Evolutionary conservation across 129 eudicot species (phyloP).

Genomic region (Helichrysum umbraculigerum): DNA sequence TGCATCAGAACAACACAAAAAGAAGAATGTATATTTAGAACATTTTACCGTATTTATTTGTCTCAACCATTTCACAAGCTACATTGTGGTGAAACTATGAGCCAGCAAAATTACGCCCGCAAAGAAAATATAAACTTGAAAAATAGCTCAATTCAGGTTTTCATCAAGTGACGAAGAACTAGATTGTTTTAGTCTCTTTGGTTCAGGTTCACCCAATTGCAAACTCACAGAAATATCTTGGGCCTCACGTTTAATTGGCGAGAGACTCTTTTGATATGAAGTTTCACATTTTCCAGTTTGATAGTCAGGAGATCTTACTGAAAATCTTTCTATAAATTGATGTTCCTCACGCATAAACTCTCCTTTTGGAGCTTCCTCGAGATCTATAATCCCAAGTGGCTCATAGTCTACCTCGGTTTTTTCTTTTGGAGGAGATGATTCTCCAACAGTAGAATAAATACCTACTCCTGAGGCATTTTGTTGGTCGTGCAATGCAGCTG

Average conservation of each 20-base stretch:
- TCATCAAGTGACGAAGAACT: conserved; percentile 25
- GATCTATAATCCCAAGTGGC: conserved; percentile 7
- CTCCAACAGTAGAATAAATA: conserved; percentile 47
- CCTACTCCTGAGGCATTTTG: conserved; percentile 53
- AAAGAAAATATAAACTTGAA: conserved; percentile 16
- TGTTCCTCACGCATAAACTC: conserved; percentile 31
- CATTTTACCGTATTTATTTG: conserved; percentile 12
- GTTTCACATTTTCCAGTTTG: conserved; percentile 20
- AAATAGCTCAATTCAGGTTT: conserved; percentile 14
- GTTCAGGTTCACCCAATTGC: conserved; percentile 59
- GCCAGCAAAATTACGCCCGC: conserved; percentile 7
- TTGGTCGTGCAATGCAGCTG: conserved; percentile 65
- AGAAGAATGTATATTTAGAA: conserved; percentile 14
- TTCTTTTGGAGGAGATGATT: conserved; percentile 50
- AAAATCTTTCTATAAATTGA: conserved; percentile 60
- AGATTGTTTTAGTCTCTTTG: conserved; percentile 60
- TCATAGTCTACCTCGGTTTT: conserved; percentile 38
- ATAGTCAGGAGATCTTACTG: conserved; percentile 15
- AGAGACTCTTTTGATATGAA: conserved; percentile 26
- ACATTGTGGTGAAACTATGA: background rate
- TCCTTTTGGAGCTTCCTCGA: conserved; percentile 23
- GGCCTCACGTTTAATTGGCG: conserved; percentile 32
- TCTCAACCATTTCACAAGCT: conserved; percentile 7
- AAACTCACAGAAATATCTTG: conserved; percentile 51
- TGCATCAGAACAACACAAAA: background rate